Evolutionary conservation across 176 grass and related monocot genomes (phyloP).

Genomic region (Otatea glauca): DNA sequence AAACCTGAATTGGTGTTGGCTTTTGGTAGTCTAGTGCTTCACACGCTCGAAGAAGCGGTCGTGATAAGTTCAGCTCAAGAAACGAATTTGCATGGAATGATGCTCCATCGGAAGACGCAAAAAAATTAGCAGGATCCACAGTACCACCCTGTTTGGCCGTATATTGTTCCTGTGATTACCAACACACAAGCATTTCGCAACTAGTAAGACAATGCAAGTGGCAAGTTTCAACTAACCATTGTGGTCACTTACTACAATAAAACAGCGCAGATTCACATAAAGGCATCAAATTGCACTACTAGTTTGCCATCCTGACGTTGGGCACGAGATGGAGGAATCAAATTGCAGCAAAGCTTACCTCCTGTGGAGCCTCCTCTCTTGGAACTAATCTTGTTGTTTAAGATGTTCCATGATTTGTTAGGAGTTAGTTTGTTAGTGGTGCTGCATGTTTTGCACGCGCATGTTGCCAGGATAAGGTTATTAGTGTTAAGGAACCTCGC

Average conservation of each 20-base stretch:
- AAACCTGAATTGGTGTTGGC: conserved; percentile 95
- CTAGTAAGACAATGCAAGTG: background rate
- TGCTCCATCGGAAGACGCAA: conserved; percentile 31
- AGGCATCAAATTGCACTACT: background rate
- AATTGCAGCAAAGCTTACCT: conserved; percentile 31
- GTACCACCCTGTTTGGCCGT: background rate
- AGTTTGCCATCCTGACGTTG: background rate
- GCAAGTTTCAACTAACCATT: background rate
- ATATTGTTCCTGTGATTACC: conserved; percentile 44
- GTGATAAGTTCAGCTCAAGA: conserved; percentile 85
- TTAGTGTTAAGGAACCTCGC: too few relatives aligned
- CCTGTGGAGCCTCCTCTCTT: conserved; percentile 35
- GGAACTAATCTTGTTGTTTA: too few relatives aligned
- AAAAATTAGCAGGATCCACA: conserved; percentile 21
- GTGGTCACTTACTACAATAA: background rate
- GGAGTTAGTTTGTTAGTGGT: too few relatives aligned
- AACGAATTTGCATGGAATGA: conserved; percentile 96
- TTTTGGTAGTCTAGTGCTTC: conserved; percentile 93
- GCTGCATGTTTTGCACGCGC: too few relatives aligned
- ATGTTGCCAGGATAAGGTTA: too few relatives aligned
- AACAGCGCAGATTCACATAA: too few relatives aligned
- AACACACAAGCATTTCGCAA: background rate
- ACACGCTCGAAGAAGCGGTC: conserved; percentile 83
- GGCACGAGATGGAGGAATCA: background rate
- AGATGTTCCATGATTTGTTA: too few relatives aligned